Percentiles rank a stretch among this genome's conserved stretches.
These are phyloP conservation scores for Clonostachys chloroleuca DNA, from an alignment of 2,329 filamentous ascomycete genomes.

Conservation along the genomic window DNA sequence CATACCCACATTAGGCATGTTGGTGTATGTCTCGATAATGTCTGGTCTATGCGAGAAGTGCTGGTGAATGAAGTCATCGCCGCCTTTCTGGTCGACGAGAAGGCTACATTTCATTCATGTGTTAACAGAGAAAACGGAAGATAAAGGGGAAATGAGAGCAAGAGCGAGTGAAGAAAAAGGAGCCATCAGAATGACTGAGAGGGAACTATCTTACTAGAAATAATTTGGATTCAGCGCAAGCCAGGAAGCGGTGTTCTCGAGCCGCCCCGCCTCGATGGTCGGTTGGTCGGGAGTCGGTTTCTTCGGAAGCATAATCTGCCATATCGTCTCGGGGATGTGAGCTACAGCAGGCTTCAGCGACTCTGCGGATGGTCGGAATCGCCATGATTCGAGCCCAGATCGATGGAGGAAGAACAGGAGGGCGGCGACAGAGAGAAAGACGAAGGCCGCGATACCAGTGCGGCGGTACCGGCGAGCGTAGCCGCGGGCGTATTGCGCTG, in stretches of 20 bases:
- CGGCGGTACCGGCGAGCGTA: no score
- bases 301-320: constrained; percentile 6
- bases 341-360: no score
- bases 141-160: not conserved
- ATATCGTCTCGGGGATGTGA: constrained; percentile 6
- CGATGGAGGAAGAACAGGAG: no score
- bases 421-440: no score
- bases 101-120: not conserved
- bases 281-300: not conserved
- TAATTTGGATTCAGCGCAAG: constrained; percentile 7
- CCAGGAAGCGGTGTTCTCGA: constrained; percentile 5
- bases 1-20: constrained; percentile 12
- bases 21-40: constrained; percentile 1
- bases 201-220: constrained; percentile 5
- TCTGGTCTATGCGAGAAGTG: constrained; percentile 10
- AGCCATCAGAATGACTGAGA: no score
- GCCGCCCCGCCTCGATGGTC: not conserved
- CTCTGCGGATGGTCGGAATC: no score
- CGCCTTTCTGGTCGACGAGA: constrained; percentile 13
- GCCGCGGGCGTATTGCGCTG: no score
- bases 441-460: no score
- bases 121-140: not conserved
- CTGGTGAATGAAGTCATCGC: constrained; percentile 14
- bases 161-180: no score
- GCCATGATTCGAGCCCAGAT: no score